Conservation (phyloP, 768 basidiomycete genomes). For the Lactarius evosmus region DNA sequence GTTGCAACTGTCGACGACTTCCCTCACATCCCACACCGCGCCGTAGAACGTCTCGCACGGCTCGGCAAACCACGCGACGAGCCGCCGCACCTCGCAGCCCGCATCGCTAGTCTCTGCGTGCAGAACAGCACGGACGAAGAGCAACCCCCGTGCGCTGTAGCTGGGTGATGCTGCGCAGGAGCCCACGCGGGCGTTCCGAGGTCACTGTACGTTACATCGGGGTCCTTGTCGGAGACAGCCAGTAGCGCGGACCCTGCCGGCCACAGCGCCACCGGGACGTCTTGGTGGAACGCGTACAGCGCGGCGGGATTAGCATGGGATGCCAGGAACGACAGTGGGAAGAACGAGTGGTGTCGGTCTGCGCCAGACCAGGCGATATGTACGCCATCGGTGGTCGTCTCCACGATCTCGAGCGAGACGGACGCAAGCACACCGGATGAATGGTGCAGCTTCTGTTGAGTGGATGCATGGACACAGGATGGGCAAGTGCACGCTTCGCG, state of each 20-base stretch:
- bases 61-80: slow-evolving; percentile 70
- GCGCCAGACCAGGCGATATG: slow-evolving; percentile 46
- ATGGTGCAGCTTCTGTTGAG: slow-evolving; percentile 70
- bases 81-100: slow-evolving; percentile 60
- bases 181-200: slow-evolving; percentile 44
- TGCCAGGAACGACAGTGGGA: slow-evolving; percentile 46
- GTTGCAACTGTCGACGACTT: slow-evolving; percentile 69
- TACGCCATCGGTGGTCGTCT: slow-evolving; percentile 44
- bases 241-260: slow-evolving; percentile 32
- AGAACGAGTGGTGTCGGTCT: slow-evolving; percentile 60
- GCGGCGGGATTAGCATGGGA: slow-evolving; percentile 42
- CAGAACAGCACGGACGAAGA: slow-evolving; percentile 72
- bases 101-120: slow-evolving; percentile 54
- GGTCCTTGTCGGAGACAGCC: slow-evolving; percentile 39
- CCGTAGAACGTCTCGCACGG: slow-evolving; percentile 90
- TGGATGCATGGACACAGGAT: slow-evolving; percentile 71
- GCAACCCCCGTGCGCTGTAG: slow-evolving; percentile 67
- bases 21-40: slow-evolving; percentile 82
- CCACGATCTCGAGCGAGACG: slow-evolving; percentile 44
- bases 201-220: slow-evolving; percentile 55
- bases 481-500: slow-evolving; percentile 81
- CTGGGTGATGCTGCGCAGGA: slow-evolving; percentile 62
- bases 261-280: slow-evolving; percentile 46
- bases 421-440: slow-evolving; percentile 61
- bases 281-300: slow-evolving; percentile 46